These are phyloP conservation scores for Aspergillus unguis DNA, from an alignment of 2,329 filamentous ascomycete species.

Conservation along the genomic window DNA sequence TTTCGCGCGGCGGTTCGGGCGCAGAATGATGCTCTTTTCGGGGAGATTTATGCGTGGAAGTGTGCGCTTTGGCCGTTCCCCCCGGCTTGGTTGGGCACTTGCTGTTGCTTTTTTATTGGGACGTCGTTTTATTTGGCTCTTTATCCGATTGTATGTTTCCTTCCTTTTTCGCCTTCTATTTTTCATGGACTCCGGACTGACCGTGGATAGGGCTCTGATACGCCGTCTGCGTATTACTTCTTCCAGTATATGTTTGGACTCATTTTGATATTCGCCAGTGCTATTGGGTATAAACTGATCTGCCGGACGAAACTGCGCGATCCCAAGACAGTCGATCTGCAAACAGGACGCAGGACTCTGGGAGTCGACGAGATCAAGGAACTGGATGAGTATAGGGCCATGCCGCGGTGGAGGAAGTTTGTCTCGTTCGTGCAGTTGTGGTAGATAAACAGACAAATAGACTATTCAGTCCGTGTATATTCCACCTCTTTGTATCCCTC, in stretches of 20 bases:
- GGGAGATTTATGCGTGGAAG: neutral
- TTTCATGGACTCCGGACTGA: too few relatives aligned
- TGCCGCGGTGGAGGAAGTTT: neutral
- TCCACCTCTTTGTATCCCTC: conserved; percentile 36
- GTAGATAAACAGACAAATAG: neutral
- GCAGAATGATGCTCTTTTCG: neutral
- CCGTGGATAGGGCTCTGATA: neutral
- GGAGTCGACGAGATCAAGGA: conserved; percentile 4
- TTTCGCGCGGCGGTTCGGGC: conserved; percentile 2
- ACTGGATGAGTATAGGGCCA: neutral
- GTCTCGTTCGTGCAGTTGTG: neutral
- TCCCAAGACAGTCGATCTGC: neutral
- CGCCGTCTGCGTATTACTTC: neutral
- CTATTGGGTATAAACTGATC: conserved; percentile 1
- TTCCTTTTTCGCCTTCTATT: too few relatives aligned
- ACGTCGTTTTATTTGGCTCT: conserved; percentile 1
- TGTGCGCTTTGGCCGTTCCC: neutral
- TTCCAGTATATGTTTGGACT: conserved; percentile 5
- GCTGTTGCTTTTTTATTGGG: neutral
- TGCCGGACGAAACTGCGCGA: neutral
- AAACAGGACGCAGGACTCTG: neutral
- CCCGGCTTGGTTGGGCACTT: neutral
- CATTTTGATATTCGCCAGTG: neutral
- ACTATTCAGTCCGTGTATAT: conserved; percentile 29
- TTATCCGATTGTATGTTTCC: neutral